A percentile compares a stretch with the other conserved stretches of the same genome.
phyloP scores from a whole-genome alignment of 192 early-diverging fungal species.

The Geosiphon pyriformis region DNA sequence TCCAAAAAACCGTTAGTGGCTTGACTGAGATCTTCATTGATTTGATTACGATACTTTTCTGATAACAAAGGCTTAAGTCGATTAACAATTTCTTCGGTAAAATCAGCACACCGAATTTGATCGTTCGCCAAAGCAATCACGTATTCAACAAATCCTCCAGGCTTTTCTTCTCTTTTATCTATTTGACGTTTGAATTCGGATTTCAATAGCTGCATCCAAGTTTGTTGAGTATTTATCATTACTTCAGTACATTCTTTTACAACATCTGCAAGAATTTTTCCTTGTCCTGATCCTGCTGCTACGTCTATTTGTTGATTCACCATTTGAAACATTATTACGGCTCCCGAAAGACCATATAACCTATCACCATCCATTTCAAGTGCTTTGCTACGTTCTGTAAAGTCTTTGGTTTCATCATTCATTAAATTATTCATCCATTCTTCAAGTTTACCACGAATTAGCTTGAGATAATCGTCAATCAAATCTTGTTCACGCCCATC shows the following conservation, averaged over 20 bases:
- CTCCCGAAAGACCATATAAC: conserved; percentile 75
- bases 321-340: conserved; percentile 93
- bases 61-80: conserved; percentile 52
- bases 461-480: conserved; percentile 83
- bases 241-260: conserved; percentile 71
- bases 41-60: conserved; percentile 56
- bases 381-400: conserved; percentile 56
- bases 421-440: conserved; percentile 94
- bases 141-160: conserved; percentile 89
- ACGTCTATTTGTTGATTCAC: conserved; percentile 96
- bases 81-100: conserved; percentile 70
- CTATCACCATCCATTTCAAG: conserved; percentile 78
- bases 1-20: conserved; percentile 89
- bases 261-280: conserved; percentile 85
- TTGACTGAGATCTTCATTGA: conserved; percentile 58
- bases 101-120: conserved; percentile 84
- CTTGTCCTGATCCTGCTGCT: conserved; percentile 77
- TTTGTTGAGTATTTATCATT: conserved; percentile 76
- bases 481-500: conserved; percentile 90
- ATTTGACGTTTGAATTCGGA: conserved; percentile 74
- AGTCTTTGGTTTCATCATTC: conserved; percentile 74
- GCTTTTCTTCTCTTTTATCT: conserved; percentile 67
- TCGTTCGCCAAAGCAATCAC: conserved; percentile 95
- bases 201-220: conserved; percentile 76
- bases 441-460: conserved; percentile 79